Percentiles rank a stretch among this genome's conserved stretches.
Evolutionary conservation across 2,329 filamentous ascomycete species (phyloP).

Genomic region (Chaetomium strumarium): DNA sequence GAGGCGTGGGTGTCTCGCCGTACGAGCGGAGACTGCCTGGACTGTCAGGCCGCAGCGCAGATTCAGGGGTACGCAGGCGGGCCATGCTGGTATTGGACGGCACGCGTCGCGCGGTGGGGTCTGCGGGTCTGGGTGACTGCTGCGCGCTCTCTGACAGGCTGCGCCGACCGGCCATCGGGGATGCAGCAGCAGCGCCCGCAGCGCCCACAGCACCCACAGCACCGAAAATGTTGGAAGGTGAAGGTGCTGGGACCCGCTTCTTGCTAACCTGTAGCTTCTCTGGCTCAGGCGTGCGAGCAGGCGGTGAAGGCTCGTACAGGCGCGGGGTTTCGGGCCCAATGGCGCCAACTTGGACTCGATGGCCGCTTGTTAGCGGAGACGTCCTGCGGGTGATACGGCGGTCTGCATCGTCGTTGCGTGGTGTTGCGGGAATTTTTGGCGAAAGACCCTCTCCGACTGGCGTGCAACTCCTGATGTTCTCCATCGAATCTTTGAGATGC

Average conservation of each 20-base stretch:
- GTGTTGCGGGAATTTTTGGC: slow-evolving; percentile 6
- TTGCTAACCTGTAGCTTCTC: slow-evolving; percentile 33
- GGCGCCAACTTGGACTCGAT: neutral
- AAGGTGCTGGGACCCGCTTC: slow-evolving; percentile 18
- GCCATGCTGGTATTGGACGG: slow-evolving; percentile 51
- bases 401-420: slow-evolving; percentile 9
- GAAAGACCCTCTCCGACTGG: slow-evolving; percentile 12
- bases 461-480: slow-evolving; percentile 18
- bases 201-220: neutral
- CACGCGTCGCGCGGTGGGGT: slow-evolving; percentile 35
- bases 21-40: slow-evolving; percentile 44
- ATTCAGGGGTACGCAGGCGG: slow-evolving; percentile 48
- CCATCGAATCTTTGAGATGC: slow-evolving; percentile 45
- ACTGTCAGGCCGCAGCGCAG: slow-evolving; percentile 56
- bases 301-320: slow-evolving; percentile 35
- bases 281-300: slow-evolving; percentile 39
- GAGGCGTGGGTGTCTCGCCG: slow-evolving; percentile 52
- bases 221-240: neutral
- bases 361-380: slow-evolving; percentile 17
- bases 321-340: slow-evolving; percentile 28
- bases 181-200: neutral
- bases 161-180: slow-evolving; percentile 15
- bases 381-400: slow-evolving; percentile 1
- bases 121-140: slow-evolving; percentile 4
- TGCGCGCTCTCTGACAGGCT: slow-evolving; percentile 37